Percentiles rank a stretch among this genome's conserved stretches.
phyloP scores from a whole-genome alignment of 768 basidiomycete species.

The Macrocybe gigantea region DNA sequence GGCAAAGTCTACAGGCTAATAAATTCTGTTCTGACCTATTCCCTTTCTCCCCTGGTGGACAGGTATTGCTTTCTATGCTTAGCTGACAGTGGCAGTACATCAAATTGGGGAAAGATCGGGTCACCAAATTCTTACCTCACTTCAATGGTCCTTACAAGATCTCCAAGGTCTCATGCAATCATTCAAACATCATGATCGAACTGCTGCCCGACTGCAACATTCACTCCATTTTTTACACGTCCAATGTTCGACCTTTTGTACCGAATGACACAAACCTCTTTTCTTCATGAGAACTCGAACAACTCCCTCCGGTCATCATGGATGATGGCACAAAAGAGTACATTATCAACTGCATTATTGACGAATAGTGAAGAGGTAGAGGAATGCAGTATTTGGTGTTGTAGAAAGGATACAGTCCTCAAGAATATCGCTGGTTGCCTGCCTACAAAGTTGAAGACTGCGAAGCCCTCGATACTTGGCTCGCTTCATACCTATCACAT shows the following conservation, averaged over 20 bases:
- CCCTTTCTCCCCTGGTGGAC: too few species aligned
- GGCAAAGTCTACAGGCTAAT: too few species aligned
- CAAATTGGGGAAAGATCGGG: slow-evolving; percentile 10
- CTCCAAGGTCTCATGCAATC: background rate
- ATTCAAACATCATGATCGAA: slow-evolving; percentile 17
- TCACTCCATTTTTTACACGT: slow-evolving; percentile 29
- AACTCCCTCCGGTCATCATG: slow-evolving; percentile 15
- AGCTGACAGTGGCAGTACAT: slow-evolving; percentile 20
- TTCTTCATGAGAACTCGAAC: slow-evolving; percentile 14
- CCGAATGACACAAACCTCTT: slow-evolving; percentile 23
- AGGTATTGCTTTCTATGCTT: slow-evolving; percentile 16
- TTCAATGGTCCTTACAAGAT: slow-evolving; percentile 27
- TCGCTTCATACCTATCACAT: too few species aligned
- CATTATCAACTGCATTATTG: slow-evolving; percentile 20
- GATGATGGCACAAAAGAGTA: slow-evolving; percentile 19
- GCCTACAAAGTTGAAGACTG: slow-evolving; percentile 17
- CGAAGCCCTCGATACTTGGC: too few species aligned
- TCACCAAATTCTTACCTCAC: too few species aligned
- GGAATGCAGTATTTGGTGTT: slow-evolving; percentile 22
- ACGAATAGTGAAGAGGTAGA: slow-evolving; percentile 13
- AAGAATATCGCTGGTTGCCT: slow-evolving; percentile 22
- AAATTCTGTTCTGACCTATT: too few species aligned
- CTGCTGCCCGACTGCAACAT: slow-evolving; percentile 12
- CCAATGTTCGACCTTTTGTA: slow-evolving; percentile 16
- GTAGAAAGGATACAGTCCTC: slow-evolving; percentile 19